phyloP scores from a whole-genome alignment of 75 land plant genomes.

The Ceratopteris richardii region DNA sequence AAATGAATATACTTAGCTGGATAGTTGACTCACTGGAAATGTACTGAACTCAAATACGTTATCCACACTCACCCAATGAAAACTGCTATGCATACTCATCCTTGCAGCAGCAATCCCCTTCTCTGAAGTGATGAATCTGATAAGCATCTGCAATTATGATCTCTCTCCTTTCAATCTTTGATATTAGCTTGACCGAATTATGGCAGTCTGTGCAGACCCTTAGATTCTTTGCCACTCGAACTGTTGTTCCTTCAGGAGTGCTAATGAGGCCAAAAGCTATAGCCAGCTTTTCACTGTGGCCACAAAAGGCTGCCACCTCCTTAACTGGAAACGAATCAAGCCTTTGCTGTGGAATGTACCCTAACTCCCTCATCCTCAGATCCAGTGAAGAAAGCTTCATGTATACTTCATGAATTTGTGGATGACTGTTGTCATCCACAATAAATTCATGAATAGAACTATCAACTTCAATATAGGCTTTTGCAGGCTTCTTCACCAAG shows the following conservation, averaged over 20 bases:
- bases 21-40: too few relatives aligned
- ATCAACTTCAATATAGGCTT: conserved; percentile 30
- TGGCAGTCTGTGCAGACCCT: conserved; percentile 3
- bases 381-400: conserved; percentile 11
- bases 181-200: background rate
- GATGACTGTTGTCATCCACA: conserved; percentile 31
- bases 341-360: background rate
- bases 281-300: conserved; percentile 1
- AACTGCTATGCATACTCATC: background rate
- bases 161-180: background rate
- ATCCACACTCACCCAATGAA: too few relatives aligned
- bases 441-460: conserved; percentile 24
- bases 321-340: too few relatives aligned
- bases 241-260: conserved; percentile 1
- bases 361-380: conserved; percentile 23
- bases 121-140: conserved; percentile 1
- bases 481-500: conserved; percentile 21
- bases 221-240: conserved; percentile 1
- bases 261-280: conserved; percentile 7
- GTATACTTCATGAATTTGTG: conserved; percentile 15
- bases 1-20: too few relatives aligned
- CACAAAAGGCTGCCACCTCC: background rate
- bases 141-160: background rate
- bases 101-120: background rate
- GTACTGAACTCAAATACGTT: too few relatives aligned